Base-by-base conservation (phyloP, 2,329 filamentous ascomycete genomes). In the Xylaria arbuscula region DNA sequence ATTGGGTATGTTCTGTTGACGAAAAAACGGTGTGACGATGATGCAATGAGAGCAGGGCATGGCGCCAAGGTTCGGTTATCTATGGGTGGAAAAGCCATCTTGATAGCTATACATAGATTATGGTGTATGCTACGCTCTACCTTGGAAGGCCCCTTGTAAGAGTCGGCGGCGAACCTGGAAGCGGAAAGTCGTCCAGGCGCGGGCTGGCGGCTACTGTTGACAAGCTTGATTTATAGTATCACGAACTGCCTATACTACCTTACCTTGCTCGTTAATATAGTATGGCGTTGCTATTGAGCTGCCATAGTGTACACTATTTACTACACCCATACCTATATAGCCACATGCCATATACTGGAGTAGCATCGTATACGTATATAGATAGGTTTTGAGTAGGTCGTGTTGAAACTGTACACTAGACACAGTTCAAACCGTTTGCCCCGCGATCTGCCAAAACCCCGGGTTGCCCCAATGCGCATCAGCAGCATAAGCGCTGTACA, bases 1-100 rank as follows among this genome's bases (percentile, higher is more conserved):
- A 36, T 32, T 28, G 8, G 36, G 22, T 42, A 9, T 15, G 7
- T 17, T 32, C n/a, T 1, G 2, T 45, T 32, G 53, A 28, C 28
- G 28, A 19, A 45, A 60, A 51, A 56, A 63, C 17, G 42, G 42
- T 24, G 55, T 38, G 55, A n/a, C 19, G 34, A 28, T 45, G 59
- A 36, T 62, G 62, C 40, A 64, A 64, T 13, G 17, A 32, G 11
- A 55, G 38, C 47, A 70, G 56, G 51, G 64, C 54, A 67, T n/a
- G 40, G 15, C 22, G 64, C 58, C 64, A 66, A 69, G 64, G n/a
- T 58, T 67, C 60, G 67, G 60, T 50, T 64, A 70, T 70, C 64
- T 67, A 22, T 59, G 47, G 36, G 40, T 24, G 51, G 24, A 45
- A 19, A 47, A 11, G 28, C 55, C 50, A 67, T 64, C 63, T 68